A percentile compares a stretch with the other conserved stretches of the same genome.
phyloP scores from a whole-genome alignment of 352 stramenopile species.

The Aphanomyces cochlioides region DNA sequence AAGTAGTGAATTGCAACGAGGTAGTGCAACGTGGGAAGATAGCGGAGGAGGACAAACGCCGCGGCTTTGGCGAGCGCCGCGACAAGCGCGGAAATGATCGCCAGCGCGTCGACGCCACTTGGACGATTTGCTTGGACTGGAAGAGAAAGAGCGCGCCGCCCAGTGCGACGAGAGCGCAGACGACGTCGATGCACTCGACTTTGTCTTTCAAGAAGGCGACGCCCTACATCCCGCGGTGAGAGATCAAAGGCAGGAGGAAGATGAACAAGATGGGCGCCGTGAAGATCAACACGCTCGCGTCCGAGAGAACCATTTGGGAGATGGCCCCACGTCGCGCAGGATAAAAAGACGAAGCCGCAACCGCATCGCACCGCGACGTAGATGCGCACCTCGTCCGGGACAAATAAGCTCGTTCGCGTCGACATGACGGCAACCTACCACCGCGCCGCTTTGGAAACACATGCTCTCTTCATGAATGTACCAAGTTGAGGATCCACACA shows the following conservation, averaged over 20 bases:
- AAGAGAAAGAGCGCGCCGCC: constrained; percentile 49
- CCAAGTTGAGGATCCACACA: constrained; percentile 46
- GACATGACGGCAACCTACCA: constrained; percentile 37
- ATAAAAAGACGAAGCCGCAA: constrained; percentile 52
- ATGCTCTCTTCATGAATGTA: constrained; percentile 18
- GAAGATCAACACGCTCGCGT: constrained; percentile 64
- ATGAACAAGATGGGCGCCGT: constrained; percentile 52
- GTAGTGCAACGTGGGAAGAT: constrained; percentile 51
- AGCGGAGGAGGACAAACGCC: constrained; percentile 39
- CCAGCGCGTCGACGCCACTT: not conserved
- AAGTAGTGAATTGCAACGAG: constrained; percentile 78
- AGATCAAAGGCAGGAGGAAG: not conserved
- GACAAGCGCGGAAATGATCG: not conserved
- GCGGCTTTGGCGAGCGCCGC: not conserved
- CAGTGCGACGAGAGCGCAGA: constrained; percentile 42
- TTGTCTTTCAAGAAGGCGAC: constrained; percentile 43
- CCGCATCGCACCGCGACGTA: constrained; percentile 60
- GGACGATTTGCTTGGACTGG: not conserved
- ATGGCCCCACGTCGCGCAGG: constrained; percentile 67
- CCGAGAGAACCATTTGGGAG: constrained; percentile 64
- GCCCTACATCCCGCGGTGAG: constrained; percentile 33
- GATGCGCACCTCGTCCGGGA: constrained; percentile 42
- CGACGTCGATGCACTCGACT: constrained; percentile 37
- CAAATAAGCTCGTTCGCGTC: constrained; percentile 30
- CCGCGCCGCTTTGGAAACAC: not conserved